Evolutionary conservation across 805 yeast species (phyloP), one percentile per base, ranked within the genome.

Genomic region (Candida loeiensis): DNA sequence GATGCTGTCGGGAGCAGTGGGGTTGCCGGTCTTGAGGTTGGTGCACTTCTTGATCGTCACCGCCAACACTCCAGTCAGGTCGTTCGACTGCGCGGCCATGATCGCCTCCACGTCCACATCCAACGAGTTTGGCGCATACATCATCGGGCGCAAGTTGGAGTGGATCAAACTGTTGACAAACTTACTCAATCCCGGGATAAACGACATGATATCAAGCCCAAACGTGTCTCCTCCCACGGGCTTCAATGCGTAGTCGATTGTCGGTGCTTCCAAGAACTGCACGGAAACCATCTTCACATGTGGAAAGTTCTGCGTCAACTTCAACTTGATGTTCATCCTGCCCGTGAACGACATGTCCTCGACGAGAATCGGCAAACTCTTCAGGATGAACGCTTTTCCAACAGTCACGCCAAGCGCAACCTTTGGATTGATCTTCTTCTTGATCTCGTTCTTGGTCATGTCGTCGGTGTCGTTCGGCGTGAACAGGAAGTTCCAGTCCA

Each of bases 181-280:
- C 2, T 79, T 68, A 17, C 86, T 74, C 55, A 85, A 75, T 46
- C 93, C 93, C 3, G 95, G 95, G 47, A 85, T 74, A 50, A 85
- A 72, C 2, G 90, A 80, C 95, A 85, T 85, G 50, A 85, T 76
- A 64, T 85, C 95, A 32, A 85, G 55, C 45, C 95, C 95, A 45
- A 85, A 73, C n/a, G 90, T 81, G 57, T 85, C 91, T 64, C 95
- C 93, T 58, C 93, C 93, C 39, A 85, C 83, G 7, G 95, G 95
- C 57, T 85, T 85, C 68, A 85, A 74, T 15, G 80, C 82, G 58
- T 84, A 85, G 55, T 82, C 90, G 54, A 85, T 82, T 21, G 74
- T 70, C 27, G 93, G 93, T 14, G 91, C 83, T 58, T 85, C 91
- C 53, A 85, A 66, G 52, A 85, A 77, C 46, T 80, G 83, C 41